Evolutionary conservation across 345 rosid species (phyloP), one percentile per base, ranked within the genome.

Genomic region (Leavenworthia alabamica): DNA sequence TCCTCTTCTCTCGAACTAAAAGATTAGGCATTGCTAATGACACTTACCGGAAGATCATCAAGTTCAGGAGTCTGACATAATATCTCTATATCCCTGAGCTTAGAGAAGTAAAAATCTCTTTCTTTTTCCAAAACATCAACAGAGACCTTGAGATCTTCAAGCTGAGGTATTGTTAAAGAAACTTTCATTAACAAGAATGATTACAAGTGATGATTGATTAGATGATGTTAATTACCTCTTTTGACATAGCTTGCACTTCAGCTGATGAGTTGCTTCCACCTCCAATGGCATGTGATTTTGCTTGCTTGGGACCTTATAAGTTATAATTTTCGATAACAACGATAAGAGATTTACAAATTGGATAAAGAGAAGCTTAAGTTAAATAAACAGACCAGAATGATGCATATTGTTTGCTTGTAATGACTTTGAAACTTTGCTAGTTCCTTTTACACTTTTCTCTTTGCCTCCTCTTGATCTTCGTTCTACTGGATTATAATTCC

Each of bases 401-500:
- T 78, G 79, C 53, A 72, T 67, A 48, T 80, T 80, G 80, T 83
- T 89, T 54, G 86, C 47, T 73, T 87, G 97, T 66, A 87, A 62
- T 24, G 97, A 89, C 76, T 84, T 93, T 63, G 94, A 71, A 67
- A 62, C 44, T 84, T 85, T 87, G 51, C 62, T 74, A 19, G 76
- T 22, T 62, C 91, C 83, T 73, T 65, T 89, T 3, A 65, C 42
- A 36, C 51, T 53, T 29, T 82, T 79, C 63, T 82, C 91, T 74
- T 74, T 89, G 61, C 97, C 97, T 41, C 81, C 84, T 67, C 79
- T 92, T 59, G 74, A 64, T 82, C 99, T 83, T 58, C 99, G 68
- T 51, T 87, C 99, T 64, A 85, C 80, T 2, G 97, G 97, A 67
- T 89, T 84, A 71, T 93, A 89, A 68, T 89, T 93, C 84, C 99